These are phyloP conservation scores for Dichomitus squalens DNA, from an alignment of 1,284 basidiomycete species.

Conservation along the genomic window DNA sequence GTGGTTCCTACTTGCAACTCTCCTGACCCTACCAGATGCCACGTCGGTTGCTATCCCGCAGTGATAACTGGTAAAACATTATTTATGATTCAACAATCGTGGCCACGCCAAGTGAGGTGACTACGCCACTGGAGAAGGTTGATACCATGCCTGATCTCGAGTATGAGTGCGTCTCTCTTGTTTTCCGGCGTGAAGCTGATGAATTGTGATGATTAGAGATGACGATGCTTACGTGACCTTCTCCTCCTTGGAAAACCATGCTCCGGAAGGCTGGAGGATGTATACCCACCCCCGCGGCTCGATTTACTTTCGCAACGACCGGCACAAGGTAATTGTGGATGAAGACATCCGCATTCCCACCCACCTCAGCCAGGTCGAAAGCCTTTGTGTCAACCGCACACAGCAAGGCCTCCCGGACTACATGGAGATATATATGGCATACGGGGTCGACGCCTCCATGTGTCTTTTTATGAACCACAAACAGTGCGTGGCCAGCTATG, in stretches of 20 bases:
- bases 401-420: constrained; percentile 35
- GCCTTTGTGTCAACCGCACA: constrained; percentile 32
- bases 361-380: constrained; percentile 31
- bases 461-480: constrained; percentile 25
- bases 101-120: background rate
- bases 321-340: constrained; percentile 43
- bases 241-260: background rate
- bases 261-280: constrained; percentile 30
- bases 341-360: constrained; percentile 47
- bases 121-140: background rate
- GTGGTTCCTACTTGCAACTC: no score
- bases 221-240: constrained; percentile 17
- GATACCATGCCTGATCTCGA: background rate
- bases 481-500: constrained; percentile 23
- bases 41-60: background rate
- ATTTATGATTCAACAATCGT: background rate
- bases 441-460: constrained; percentile 17
- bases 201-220: no score
- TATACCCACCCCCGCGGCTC: constrained; percentile 44
- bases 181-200: no score
- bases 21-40: background rate
- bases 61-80: background rate
- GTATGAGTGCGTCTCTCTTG: background rate
- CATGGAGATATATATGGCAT: constrained; percentile 40
- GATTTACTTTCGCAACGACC: constrained; percentile 49